A percentile compares a stretch with the other conserved stretches of the same genome.
Evolutionary conservation across 306 rosid genomes (phyloP).

Genomic region (Quercus agrifolia): DNA sequence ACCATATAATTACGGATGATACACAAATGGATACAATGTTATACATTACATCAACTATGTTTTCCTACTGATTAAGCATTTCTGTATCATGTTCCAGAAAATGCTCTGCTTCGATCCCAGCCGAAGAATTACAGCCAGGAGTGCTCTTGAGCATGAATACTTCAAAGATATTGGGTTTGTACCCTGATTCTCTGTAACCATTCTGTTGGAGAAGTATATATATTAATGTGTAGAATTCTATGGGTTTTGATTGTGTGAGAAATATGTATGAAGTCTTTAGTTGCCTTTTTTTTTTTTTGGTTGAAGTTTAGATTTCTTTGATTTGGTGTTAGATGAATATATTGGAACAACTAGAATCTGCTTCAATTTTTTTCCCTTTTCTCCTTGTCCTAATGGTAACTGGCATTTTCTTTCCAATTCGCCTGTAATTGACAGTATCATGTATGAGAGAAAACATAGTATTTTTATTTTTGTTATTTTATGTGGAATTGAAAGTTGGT

Average conservation of each 20-base stretch:
- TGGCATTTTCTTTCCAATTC: background rate
- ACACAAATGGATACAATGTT: background rate
- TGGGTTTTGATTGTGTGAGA: slow-evolving; percentile 57
- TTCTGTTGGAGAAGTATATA: slow-evolving; percentile 44
- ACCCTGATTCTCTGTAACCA: slow-evolving; percentile 46
- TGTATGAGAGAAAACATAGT: background rate
- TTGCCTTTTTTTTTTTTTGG: background rate
- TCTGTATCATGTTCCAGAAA: slow-evolving; percentile 49
- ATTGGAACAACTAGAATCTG: slow-evolving; percentile 29
- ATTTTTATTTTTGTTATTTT: background rate
- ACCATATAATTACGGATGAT: background rate
- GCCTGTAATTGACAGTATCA: slow-evolving; percentile 19
- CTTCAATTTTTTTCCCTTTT: slow-evolving; percentile 10
- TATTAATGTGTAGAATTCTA: slow-evolving; percentile 56
- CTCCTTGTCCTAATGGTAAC: too few relatives aligned
- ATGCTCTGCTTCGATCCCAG: slow-evolving; percentile 98
- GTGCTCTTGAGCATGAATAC: slow-evolving; percentile 94
- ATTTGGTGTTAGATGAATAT: slow-evolving; percentile 16
- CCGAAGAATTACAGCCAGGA: slow-evolving; percentile 89
- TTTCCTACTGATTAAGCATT: slow-evolving; percentile 3
- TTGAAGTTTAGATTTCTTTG: slow-evolving; percentile 10
- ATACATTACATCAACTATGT: background rate
- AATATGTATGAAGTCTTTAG: slow-evolving; percentile 46
- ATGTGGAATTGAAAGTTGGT: slow-evolving; percentile 11
- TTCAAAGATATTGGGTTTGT: slow-evolving; percentile 87